These are phyloP conservation scores for Pichia cephalocereana DNA, from an alignment of 805 yeast species.

Conservation along the genomic window DNA sequence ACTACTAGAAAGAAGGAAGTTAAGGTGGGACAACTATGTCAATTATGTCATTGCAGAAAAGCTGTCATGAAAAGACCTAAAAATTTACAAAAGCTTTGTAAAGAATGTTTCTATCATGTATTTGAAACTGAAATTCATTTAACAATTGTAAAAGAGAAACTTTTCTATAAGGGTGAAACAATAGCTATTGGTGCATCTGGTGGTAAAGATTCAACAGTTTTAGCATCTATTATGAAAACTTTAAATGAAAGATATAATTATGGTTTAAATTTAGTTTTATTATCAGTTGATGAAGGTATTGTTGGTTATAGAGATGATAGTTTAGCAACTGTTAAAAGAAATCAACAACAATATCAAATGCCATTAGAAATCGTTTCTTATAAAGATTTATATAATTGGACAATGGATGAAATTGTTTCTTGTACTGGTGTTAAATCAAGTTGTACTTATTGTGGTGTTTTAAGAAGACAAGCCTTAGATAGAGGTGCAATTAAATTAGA, in stretches of 20 bases:
- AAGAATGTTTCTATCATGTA: conserved; percentile 78
- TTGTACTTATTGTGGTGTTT: conserved; percentile 97
- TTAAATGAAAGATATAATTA: conserved; percentile 83
- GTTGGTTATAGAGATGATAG: conserved; percentile 97
- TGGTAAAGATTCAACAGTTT: conserved; percentile 94
- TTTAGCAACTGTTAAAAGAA: conserved; percentile 90
- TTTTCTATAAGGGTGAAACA: conserved; percentile 72
- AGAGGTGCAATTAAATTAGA: conserved; percentile 86
- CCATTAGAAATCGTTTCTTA: conserved; percentile 53
- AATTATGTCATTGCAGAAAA: conserved; percentile 70
- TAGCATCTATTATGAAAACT: conserved; percentile 80
- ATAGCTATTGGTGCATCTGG: conserved; percentile 99
- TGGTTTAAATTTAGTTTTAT: conserved; percentile 72
- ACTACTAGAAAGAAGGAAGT: conserved; percentile 8
- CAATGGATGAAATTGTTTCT: conserved; percentile 95
- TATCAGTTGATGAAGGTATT: conserved; percentile 94
- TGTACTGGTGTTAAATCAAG: conserved; percentile 90
- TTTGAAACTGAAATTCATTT: conserved; percentile 95
- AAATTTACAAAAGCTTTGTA: conserved; percentile 82
- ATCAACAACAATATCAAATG: conserved; percentile 58
- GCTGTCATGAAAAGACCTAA: conserved; percentile 91
- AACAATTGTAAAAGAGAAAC: conserved; percentile 61
- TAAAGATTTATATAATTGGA: conserved; percentile 88
- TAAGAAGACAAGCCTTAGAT: conserved; percentile 92
- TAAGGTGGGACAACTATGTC: conserved; percentile 52